phyloP scores from a whole-genome alignment of 1,284 basidiomycete genomes.

The Cerioporus squamosus region DNA sequence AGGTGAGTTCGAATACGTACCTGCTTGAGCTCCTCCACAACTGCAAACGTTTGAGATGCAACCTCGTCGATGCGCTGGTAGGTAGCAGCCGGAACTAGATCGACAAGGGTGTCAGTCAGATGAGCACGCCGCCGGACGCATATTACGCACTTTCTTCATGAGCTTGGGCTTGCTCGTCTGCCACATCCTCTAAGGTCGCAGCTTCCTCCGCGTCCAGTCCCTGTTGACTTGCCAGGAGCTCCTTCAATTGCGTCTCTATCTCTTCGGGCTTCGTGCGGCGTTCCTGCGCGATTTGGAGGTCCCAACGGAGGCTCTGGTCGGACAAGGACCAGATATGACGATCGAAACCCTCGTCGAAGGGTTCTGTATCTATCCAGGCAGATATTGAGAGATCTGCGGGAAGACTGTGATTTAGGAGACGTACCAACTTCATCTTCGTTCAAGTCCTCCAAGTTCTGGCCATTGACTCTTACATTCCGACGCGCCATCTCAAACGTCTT shows the following conservation, averaged over 20 bases:
- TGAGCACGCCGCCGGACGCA: neutral
- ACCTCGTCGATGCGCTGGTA: constrained; percentile 32
- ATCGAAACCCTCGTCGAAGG: constrained; percentile 70
- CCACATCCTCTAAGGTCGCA: constrained; percentile 21
- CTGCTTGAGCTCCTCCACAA: constrained; percentile 57
- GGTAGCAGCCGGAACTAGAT: constrained; percentile 20
- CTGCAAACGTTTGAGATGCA: constrained; percentile 32
- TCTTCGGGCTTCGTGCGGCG: constrained; percentile 25
- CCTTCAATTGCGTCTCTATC: constrained; percentile 25
- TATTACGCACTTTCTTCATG: constrained; percentile 16
- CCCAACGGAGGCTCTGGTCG: constrained; percentile 29
- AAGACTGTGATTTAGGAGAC: constrained; percentile 7
- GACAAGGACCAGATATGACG: constrained; percentile 30
- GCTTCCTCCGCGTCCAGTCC: constrained; percentile 25
- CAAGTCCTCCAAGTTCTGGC: constrained; percentile 72
- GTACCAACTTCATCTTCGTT: constrained; percentile 59
- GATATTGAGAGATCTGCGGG: neutral
- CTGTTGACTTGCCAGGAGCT: constrained; percentile 21
- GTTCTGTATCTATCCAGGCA: constrained; percentile 59
- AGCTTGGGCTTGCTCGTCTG: constrained; percentile 11
- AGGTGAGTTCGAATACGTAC: constrained; percentile 36
- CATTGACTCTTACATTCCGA: constrained; percentile 79
- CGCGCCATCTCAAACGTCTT: constrained; percentile 64
- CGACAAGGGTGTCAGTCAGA: no score
- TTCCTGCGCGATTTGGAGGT: constrained; percentile 25